Conservation (phyloP, 2,329 filamentous ascomycete genomes). For the Aspergillaceae sp. region DNA sequence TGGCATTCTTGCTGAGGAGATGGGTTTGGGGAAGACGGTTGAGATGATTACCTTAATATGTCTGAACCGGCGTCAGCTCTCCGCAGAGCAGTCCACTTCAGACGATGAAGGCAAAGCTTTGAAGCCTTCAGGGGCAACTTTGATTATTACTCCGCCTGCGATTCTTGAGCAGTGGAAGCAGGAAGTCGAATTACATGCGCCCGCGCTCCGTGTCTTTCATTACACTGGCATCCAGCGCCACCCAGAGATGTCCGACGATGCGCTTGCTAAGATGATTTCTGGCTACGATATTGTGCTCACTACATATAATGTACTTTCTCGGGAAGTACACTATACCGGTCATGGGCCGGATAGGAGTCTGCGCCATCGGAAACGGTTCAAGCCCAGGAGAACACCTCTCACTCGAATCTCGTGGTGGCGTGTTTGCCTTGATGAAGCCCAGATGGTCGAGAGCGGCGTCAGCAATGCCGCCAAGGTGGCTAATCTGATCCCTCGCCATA, state of each 20-base stretch:
- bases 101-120: conserved; percentile 17
- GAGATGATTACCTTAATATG: conserved; percentile 41
- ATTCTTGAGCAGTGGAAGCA: conserved; percentile 57
- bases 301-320: conserved; percentile 61
- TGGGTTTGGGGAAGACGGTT: conserved; percentile 44
- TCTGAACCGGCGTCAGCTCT: conserved; percentile 25
- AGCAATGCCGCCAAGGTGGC: conserved; percentile 76
- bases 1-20: conserved; percentile 43
- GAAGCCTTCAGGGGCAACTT: conserved; percentile 44
- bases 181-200: conserved; percentile 51
- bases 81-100: conserved; percentile 7
- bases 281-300: conserved; percentile 51
- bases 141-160: conserved; percentile 55
- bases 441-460: conserved; percentile 88
- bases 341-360: conserved; percentile 64
- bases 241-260: conserved; percentile 26
- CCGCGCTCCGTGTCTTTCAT: conserved; percentile 46
- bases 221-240: conserved; percentile 47
- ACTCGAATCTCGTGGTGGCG: conserved; percentile 83
- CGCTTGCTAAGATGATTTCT: conserved; percentile 40
- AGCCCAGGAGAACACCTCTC: conserved; percentile 63
- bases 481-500: conserved; percentile 67
- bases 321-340: conserved; percentile 69
- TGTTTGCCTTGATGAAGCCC: conserved; percentile 60
- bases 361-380: conserved; percentile 54